phyloP scores from a whole-genome alignment of 2,329 filamentous ascomycete species.

The Hypoxylon sp. region DNA sequence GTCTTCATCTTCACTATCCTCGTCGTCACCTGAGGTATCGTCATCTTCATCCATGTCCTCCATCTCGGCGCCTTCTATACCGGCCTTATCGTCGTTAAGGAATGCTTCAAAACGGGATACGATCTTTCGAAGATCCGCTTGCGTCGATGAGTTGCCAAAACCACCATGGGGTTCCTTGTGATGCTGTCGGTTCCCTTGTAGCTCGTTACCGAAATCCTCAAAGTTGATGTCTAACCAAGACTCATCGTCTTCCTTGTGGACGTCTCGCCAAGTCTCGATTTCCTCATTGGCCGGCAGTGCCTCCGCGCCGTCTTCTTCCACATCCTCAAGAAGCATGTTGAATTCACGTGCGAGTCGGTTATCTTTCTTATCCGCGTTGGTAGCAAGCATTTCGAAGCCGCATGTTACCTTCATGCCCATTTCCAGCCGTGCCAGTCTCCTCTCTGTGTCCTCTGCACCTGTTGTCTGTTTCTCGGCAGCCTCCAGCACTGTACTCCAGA shows the following conservation, averaged over 20 bases:
- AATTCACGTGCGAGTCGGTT: slow-evolving; percentile 78
- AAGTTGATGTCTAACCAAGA: slow-evolving; percentile 93
- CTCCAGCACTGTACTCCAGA: slow-evolving; percentile 55
- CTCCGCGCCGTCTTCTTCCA: slow-evolving; percentile 73
- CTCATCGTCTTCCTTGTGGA: slow-evolving; percentile 78
- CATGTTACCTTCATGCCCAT: slow-evolving; percentile 89
- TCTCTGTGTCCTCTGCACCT: slow-evolving; percentile 40
- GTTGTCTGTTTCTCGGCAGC: slow-evolving; percentile 38
- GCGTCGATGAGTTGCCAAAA: slow-evolving; percentile 72
- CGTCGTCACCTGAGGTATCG: slow-evolving; percentile 59
- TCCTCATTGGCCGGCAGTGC: slow-evolving; percentile 75
- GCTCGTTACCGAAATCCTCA: slow-evolving; percentile 84
- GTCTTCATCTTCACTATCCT: slow-evolving; percentile 70
- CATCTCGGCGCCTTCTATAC: slow-evolving; percentile 78
- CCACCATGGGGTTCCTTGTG: slow-evolving; percentile 44
- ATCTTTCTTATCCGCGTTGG: slow-evolving; percentile 72
- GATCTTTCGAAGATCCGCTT: slow-evolving; percentile 86
- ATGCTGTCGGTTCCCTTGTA: slow-evolving; percentile 60
- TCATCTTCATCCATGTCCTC: slow-evolving; percentile 75
- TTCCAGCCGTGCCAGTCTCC: slow-evolving; percentile 58
- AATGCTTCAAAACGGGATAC: slow-evolving; percentile 95
- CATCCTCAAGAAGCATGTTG: slow-evolving; percentile 76
- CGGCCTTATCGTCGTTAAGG: slow-evolving; percentile 84
- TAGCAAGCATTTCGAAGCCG: slow-evolving; percentile 88
- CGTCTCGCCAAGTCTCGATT: slow-evolving; percentile 73